phyloP scores from a whole-genome alignment of 805 yeast species.

The Spencermartinsiella europaea region DNA sequence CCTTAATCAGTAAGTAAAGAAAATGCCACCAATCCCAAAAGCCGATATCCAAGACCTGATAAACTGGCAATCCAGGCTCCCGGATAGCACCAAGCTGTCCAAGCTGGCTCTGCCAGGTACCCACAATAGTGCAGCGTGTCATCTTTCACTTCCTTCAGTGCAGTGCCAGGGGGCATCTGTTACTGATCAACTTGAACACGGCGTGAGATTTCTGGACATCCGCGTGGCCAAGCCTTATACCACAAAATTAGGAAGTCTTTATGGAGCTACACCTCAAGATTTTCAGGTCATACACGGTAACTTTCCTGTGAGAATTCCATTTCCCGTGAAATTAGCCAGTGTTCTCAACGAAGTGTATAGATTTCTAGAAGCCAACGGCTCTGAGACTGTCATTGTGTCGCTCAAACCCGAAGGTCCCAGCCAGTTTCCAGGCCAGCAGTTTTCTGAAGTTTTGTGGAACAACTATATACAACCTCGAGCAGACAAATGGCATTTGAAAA shows the following conservation, averaged over 20 bases:
- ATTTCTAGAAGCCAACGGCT: constrained; percentile 46
- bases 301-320: constrained; percentile 62
- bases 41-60: constrained; percentile 11
- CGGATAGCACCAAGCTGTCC: constrained; percentile 48
- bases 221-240: constrained; percentile 57
- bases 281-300: constrained; percentile 69
- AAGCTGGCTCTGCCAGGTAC: constrained; percentile 72
- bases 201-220: constrained; percentile 71
- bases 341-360: constrained; percentile 54
- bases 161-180: constrained; percentile 66
- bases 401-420: constrained; percentile 71
- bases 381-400: constrained; percentile 63
- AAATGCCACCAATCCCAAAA: constrained; percentile 14
- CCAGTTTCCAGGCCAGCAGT: constrained; percentile 65
- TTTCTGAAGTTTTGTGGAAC: constrained; percentile 57
- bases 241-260: constrained; percentile 11
- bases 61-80: constrained; percentile 51
- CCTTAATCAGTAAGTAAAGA: no score
- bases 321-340: constrained; percentile 48
- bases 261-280: constrained; percentile 37
- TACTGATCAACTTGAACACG: constrained; percentile 58
- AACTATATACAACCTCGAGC: constrained; percentile 45
- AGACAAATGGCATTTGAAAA: constrained; percentile 56
- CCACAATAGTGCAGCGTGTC: constrained; percentile 75
- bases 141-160: constrained; percentile 66